Evolutionary conservation across 2,329 filamentous ascomycete species (phyloP).

Genomic region (Phyllosticta citrichinensis): DNA sequence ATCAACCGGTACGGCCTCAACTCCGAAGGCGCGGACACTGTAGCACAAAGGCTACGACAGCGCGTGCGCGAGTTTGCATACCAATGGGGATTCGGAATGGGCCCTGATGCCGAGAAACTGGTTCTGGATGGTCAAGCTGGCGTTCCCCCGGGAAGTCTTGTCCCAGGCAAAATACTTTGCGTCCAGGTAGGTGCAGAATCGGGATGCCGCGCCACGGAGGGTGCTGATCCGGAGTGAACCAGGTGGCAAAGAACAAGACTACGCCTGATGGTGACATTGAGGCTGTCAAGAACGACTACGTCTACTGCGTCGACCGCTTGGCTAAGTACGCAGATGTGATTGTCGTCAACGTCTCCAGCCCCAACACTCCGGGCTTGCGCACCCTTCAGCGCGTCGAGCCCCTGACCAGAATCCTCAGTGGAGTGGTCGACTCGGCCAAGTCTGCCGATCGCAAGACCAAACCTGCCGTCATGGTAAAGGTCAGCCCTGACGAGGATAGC

Average conservation of each 20-base stretch:
- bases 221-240: not conserved
- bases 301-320: constrained; percentile 76
- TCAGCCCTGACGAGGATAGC: constrained; percentile 88
- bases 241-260: constrained; percentile 86
- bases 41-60: constrained; percentile 69
- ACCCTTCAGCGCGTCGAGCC: constrained; percentile 79
- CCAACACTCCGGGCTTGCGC: constrained; percentile 86
- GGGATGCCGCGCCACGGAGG: not conserved
- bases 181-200: constrained; percentile 49
- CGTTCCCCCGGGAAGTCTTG: constrained; percentile 75
- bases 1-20: constrained; percentile 97
- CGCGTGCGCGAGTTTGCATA: constrained; percentile 70
- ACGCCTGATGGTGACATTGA: constrained; percentile 78
- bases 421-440: constrained; percentile 71
- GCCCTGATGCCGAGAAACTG: constrained; percentile 53
- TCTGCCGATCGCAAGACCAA: constrained; percentile 58
- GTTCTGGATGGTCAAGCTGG: constrained; percentile 67
- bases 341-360: constrained; percentile 96
- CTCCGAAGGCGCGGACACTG: constrained; percentile 76
- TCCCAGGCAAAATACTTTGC: constrained; percentile 64
- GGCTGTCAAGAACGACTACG: constrained; percentile 69
- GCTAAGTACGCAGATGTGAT: constrained; percentile 87
- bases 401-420: constrained; percentile 66
- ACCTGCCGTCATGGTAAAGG: constrained; percentile 92
- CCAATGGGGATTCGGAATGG: constrained; percentile 53